These are phyloP conservation scores for Scenedesmus sp. DNA, from an alignment of 163 green algal species.

Conservation along the genomic window DNA sequence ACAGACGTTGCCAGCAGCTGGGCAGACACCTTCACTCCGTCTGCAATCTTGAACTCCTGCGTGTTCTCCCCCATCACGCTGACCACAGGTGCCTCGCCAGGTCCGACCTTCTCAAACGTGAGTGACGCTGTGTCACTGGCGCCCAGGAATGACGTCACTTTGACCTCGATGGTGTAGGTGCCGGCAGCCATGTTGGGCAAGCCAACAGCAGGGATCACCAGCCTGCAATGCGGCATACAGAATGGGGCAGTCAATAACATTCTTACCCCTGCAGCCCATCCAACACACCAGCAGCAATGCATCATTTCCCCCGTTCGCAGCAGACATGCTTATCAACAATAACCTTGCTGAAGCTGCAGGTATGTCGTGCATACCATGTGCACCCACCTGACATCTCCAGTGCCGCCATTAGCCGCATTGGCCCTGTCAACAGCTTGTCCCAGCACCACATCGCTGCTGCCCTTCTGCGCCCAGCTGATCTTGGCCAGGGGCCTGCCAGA, in stretches of 20 bases:
- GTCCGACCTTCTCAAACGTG: neutral
- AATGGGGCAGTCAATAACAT: neutral
- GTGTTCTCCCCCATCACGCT: neutral
- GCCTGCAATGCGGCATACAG: neutral
- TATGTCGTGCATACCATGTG: neutral
- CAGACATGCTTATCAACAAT: neutral
- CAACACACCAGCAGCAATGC: neutral
- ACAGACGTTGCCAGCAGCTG: conserved; percentile 6
- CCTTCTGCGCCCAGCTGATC: neutral
- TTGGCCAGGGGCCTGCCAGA: neutral
- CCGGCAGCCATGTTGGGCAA: neutral
- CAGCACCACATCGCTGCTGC: neutral
- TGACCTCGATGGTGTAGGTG: neutral
- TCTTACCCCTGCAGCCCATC: neutral
- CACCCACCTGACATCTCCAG: neutral
- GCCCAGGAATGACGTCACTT: neutral
- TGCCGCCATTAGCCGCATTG: neutral
- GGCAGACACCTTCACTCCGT: neutral
- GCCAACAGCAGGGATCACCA: neutral
- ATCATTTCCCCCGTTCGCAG: neutral
- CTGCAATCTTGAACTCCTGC: neutral
- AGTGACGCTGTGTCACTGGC: neutral
- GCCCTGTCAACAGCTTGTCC: neutral
- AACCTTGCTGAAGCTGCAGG: neutral
- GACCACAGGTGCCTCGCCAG: neutral